A percentile compares a stretch with the other conserved stretches of the same genome.
phyloP scores from a whole-genome alignment of 768 basidiomycete genomes.

The Amanita brunnescens region DNA sequence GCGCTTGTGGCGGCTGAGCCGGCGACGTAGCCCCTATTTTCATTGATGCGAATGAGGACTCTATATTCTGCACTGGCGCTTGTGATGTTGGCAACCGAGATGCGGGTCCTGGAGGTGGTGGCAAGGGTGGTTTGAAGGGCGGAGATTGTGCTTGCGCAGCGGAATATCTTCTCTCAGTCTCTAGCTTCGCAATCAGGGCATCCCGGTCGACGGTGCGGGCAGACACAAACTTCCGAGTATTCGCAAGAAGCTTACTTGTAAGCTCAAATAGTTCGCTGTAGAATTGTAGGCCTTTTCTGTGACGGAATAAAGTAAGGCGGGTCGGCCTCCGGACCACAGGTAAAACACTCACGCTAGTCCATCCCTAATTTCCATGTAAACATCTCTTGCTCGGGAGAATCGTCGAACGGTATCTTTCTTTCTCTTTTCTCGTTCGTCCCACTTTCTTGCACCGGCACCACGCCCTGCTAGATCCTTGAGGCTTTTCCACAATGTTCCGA shows the following conservation, averaged over 20 bases:
- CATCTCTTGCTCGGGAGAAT: slow-evolving; percentile 70
- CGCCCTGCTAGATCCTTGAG: slow-evolving; percentile 69
- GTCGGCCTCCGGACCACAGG: neutral
- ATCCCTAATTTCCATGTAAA: slow-evolving; percentile 80
- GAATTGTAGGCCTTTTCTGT: slow-evolving; percentile 83
- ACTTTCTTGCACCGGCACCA: slow-evolving; percentile 67
- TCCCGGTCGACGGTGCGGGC: slow-evolving; percentile 66
- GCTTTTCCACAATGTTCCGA: slow-evolving; percentile 62
- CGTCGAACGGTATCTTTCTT: slow-evolving; percentile 68
- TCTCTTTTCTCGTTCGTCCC: slow-evolving; percentile 74
- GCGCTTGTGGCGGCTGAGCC: slow-evolving; percentile 16
- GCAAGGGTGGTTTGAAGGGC: slow-evolving; percentile 35
- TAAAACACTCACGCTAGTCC: slow-evolving; percentile 64
- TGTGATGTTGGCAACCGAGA: neutral
- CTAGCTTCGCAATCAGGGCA: slow-evolving; percentile 55
- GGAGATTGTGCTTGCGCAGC: slow-evolving; percentile 41
- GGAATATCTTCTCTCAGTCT: slow-evolving; percentile 59
- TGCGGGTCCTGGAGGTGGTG: slow-evolving; percentile 24
- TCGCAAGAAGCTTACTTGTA: slow-evolving; percentile 45
- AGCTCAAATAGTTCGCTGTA: slow-evolving; percentile 74
- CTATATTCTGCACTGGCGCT: slow-evolving; percentile 31
- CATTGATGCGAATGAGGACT: slow-evolving; percentile 51
- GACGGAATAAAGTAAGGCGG: slow-evolving; percentile 6
- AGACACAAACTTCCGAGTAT: slow-evolving; percentile 53
- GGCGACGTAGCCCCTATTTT: slow-evolving; percentile 26